phyloP scores from a whole-genome alignment of 371 early-diverging fungal species.

The Mucor piriformis region DNA sequence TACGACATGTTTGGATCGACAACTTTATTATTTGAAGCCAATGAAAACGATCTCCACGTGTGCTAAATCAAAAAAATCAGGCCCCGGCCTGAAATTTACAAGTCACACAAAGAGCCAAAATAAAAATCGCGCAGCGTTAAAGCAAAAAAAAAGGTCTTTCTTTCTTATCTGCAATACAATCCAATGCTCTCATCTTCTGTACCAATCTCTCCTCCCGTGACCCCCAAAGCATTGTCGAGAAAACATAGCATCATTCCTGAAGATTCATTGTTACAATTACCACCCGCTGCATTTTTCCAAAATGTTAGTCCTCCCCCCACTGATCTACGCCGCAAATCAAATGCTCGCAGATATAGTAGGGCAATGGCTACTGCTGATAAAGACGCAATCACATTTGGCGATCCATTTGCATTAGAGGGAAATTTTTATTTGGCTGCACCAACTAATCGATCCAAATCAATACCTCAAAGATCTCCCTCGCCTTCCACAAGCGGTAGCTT shows the following conservation, averaged over 20 bases:
- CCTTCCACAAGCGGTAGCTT: constrained; percentile 22
- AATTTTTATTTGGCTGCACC: neutral
- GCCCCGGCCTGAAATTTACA: constrained; percentile 16
- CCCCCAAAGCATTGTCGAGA: constrained; percentile 20
- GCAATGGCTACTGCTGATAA: constrained; percentile 20
- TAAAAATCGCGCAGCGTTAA: constrained; percentile 8
- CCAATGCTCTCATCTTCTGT: constrained; percentile 10
- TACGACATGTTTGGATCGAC: neutral
- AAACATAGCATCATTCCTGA: constrained; percentile 5
- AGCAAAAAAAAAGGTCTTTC: neutral
- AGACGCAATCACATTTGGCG: constrained; percentile 4
- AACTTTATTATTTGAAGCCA: neutral
- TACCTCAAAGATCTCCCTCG: constrained; percentile 20
- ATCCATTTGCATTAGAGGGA: constrained; percentile 9
- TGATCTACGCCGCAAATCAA: constrained; percentile 33
- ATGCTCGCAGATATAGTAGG: constrained; percentile 14
- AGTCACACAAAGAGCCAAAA: constrained; percentile 9
- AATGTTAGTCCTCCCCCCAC: constrained; percentile 1
- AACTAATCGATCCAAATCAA: constrained; percentile 16
- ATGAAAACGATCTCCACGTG: constrained; percentile 14
- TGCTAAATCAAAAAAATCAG: constrained; percentile 8
- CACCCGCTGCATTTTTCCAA: constrained; percentile 11
- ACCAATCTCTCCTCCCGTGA: constrained; percentile 31
- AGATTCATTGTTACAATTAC: constrained; percentile 3
- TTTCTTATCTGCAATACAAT: neutral